A percentile compares a stretch with the other conserved stretches of the same genome.
Evolutionary conservation across 768 basidiomycete genomes (phyloP).

Genomic region (Clavaria fumosa): DNA sequence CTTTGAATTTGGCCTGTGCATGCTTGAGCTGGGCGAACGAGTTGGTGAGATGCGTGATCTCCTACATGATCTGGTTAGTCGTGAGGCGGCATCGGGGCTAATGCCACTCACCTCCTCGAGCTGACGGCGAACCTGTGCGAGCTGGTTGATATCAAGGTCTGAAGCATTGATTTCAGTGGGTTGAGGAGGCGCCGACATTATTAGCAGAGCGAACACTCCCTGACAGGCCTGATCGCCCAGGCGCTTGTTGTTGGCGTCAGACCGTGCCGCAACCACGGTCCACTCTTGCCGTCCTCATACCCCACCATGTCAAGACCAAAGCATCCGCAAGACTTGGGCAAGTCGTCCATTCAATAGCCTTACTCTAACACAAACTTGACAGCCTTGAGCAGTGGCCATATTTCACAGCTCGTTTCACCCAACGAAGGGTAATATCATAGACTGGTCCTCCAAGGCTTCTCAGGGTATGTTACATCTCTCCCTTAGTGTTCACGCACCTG

Average conservation of each 20-base stretch:
- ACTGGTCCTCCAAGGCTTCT: slow-evolving; percentile 62
- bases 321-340: slow-evolving; percentile 42
- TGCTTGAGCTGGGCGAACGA: slow-evolving; percentile 88
- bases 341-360: slow-evolving; percentile 6
- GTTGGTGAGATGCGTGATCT: slow-evolving; percentile 79
- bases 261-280: too few relatives aligned
- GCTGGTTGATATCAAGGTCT: slow-evolving; percentile 76
- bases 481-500: background rate
- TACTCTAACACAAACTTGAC: slow-evolving; percentile 1
- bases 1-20: slow-evolving; percentile 83
- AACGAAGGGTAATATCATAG: slow-evolving; percentile 63
- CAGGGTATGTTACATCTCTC: slow-evolving; percentile 31
- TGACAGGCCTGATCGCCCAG: too few relatives aligned
- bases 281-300: too few relatives aligned
- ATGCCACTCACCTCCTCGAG: slow-evolving; percentile 65
- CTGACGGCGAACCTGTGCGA: slow-evolving; percentile 80
- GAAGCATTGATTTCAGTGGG: slow-evolving; percentile 62
- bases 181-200: slow-evolving; percentile 24
- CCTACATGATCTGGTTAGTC: slow-evolving; percentile 31
- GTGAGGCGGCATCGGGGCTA: background rate
- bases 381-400: slow-evolving; percentile 46
- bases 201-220: slow-evolving; percentile 9
- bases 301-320: too few relatives aligned
- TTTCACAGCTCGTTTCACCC: slow-evolving; percentile 80
- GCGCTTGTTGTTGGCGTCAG: too few relatives aligned